Conservation (phyloP, 148 eudicot species). For the Silene conica region DNA sequence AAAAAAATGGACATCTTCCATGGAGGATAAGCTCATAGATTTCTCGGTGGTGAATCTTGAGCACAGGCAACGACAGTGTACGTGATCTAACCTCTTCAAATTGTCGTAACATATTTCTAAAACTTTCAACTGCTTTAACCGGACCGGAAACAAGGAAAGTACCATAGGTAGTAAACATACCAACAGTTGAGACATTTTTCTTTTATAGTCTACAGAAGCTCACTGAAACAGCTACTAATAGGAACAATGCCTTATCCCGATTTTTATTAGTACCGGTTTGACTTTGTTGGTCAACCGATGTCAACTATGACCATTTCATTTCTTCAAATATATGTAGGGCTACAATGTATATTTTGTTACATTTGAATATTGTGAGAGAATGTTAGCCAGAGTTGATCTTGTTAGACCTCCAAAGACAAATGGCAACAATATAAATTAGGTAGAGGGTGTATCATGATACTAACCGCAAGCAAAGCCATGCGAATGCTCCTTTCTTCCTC, state of each 20-base stretch:
- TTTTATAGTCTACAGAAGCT: constrained; percentile 1
- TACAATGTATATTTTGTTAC: neutral
- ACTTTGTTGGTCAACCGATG: neutral
- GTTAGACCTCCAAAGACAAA: too few relatives aligned
- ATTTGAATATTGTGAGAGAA: neutral
- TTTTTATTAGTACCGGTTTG: neutral
- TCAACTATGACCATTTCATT: neutral
- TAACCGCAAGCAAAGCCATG: constrained; percentile 92
- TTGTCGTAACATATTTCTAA: neutral
- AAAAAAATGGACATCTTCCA: too few relatives aligned
- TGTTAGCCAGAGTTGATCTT: neutral
- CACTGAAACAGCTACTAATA: neutral
- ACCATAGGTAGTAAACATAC: neutral
- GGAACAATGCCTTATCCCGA: neutral
- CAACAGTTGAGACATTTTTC: neutral
- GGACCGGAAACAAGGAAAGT: neutral
- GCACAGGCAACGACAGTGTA: too few relatives aligned
- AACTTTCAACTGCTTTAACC: neutral
- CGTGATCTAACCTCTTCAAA: neutral
- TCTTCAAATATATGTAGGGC: neutral
- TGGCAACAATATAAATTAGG: too few relatives aligned
- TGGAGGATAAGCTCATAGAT: too few relatives aligned
- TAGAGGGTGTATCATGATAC: constrained; percentile 25
- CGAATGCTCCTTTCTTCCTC: constrained; percentile 92
- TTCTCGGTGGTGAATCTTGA: too few relatives aligned